Percentiles rank a stretch among this genome's conserved stretches.
These are phyloP conservation scores for Arabidopsis lyrata DNA, from an alignment of 441 rosid species.

Conservation along the genomic window DNA sequence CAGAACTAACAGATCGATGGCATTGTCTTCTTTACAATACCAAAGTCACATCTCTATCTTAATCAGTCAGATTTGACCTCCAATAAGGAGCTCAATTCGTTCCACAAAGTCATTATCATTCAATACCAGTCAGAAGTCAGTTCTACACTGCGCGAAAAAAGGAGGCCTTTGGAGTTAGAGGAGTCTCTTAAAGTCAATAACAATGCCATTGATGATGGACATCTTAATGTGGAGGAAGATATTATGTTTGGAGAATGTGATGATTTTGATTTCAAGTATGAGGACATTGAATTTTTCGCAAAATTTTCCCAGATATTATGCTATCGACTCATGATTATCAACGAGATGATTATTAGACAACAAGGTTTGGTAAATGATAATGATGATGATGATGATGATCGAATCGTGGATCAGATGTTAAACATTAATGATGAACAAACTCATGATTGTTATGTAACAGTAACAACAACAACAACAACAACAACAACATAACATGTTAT, in stretches of 20 bases:
- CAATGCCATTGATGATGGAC: background rate
- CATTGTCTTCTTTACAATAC: conserved; percentile 64
- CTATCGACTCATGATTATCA: background rate
- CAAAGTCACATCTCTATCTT: conserved; percentile 54
- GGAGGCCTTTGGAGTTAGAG: conserved; percentile 37
- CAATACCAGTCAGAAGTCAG: conserved; percentile 23
- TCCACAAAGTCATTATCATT: conserved; percentile 9
- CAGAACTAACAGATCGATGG: conserved; percentile 65
- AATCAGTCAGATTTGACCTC: conserved; percentile 36
- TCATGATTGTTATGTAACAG: conserved; percentile 9
- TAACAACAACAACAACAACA: too few relatives aligned
- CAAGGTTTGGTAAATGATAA: background rate
- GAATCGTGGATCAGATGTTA: conserved; percentile 26
- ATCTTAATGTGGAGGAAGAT: background rate
- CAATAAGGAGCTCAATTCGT: conserved; percentile 20
- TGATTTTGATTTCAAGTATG: background rate
- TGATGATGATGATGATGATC: conserved; percentile 8
- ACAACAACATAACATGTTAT: background rate
- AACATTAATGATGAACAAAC: background rate
- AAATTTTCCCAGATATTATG: background rate
- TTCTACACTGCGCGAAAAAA: conserved; percentile 26
- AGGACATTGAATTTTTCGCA: background rate
- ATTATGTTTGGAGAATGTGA: background rate
- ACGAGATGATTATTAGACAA: background rate
- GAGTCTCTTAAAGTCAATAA: background rate